A percentile compares a stretch with the other conserved stretches of the same genome.
Conservation (phyloP, 305 asterid genomes). For the Solanum hybrid region DNA sequence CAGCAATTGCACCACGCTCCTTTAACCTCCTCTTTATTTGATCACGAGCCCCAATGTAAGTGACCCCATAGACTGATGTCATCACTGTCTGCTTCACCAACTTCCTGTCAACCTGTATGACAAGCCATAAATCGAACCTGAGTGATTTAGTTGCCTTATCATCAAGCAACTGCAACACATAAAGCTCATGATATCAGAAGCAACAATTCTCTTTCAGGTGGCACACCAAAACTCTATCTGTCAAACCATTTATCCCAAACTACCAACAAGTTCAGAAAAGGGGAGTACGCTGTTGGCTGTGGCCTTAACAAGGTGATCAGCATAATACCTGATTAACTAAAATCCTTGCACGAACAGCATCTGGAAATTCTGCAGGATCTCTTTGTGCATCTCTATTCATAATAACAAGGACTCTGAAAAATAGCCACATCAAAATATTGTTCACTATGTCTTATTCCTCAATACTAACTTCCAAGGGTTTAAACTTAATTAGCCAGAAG, state of each 20-base stretch:
- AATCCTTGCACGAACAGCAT: slow-evolving; percentile 62
- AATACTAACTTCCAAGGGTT: not conserved
- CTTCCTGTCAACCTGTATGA: slow-evolving; percentile 65
- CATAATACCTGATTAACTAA: slow-evolving; percentile 64
- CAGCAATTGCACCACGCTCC: slow-evolving; percentile 57
- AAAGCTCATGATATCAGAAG: not conserved
- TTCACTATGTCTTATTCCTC: not conserved
- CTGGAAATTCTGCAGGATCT: slow-evolving; percentile 72
- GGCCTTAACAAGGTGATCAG: not conserved
- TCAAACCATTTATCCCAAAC: not conserved
- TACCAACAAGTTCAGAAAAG: not conserved
- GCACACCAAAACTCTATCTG: not conserved
- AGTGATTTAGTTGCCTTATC: not conserved
- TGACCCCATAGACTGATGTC: slow-evolving; percentile 93
- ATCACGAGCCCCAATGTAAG: slow-evolving; percentile 79
- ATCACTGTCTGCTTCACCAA: slow-evolving; percentile 87
- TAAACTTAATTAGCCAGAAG: not conserved
- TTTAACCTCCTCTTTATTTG: slow-evolving; percentile 67
- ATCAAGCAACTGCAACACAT: not conserved
- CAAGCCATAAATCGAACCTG: not conserved
- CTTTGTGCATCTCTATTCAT: slow-evolving; percentile 78
- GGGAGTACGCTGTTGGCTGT: not conserved
- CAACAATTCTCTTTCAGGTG: not conserved
- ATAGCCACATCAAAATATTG: slow-evolving; percentile 9
- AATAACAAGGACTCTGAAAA: slow-evolving; percentile 76